These are phyloP conservation scores for Phellopilus nigrolimitatus DNA, from an alignment of 1,284 basidiomycete species.

Conservation along the genomic window DNA sequence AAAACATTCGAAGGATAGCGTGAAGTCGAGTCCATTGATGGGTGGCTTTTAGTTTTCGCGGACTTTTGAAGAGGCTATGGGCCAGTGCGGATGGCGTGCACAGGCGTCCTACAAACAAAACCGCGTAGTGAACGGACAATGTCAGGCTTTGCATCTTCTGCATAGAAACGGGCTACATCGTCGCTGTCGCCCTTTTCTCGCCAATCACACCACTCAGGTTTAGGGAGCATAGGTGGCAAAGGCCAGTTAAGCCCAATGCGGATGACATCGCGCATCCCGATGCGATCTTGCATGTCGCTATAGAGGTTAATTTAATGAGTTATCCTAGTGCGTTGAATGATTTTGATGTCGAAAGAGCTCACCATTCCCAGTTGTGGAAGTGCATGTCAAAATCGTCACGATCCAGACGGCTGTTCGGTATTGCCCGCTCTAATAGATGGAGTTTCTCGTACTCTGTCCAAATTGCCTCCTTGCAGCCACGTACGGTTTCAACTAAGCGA, in stretches of 20 bases:
- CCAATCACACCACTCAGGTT: conserved; percentile 53
- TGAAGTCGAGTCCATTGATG: neutral
- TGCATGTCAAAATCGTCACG: conserved; percentile 60
- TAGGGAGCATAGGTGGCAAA: conserved; percentile 40
- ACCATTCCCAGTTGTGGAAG: conserved; percentile 70
- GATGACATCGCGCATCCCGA: conserved; percentile 50
- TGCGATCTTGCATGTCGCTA: conserved; percentile 74
- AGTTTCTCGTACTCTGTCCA: conserved; percentile 56
- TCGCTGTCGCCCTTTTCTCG: conserved; percentile 32
- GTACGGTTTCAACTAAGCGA: conserved; percentile 47
- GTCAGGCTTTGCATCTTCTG: conserved; percentile 24
- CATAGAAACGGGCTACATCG: conserved; percentile 19
- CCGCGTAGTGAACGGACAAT: conserved; percentile 42
- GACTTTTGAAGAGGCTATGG: neutral
- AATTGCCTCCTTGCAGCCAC: conserved; percentile 64
- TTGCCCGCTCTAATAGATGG: conserved; percentile 35
- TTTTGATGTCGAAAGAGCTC: conserved; percentile 23
- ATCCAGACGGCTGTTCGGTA: conserved; percentile 25
- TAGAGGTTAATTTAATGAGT: neutral
- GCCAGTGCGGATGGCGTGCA: neutral
- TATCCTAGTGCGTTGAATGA: neutral
- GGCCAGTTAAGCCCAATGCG: conserved; percentile 46
- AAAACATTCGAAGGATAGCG: neutral
- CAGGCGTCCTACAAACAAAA: conserved; percentile 38
- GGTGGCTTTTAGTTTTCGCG: neutral